Percentiles rank a stretch among this genome's conserved stretches.
Evolutionary conservation across 192 early-diverging fungal species (phyloP).

Genomic region (Coemansia sp.): DNA sequence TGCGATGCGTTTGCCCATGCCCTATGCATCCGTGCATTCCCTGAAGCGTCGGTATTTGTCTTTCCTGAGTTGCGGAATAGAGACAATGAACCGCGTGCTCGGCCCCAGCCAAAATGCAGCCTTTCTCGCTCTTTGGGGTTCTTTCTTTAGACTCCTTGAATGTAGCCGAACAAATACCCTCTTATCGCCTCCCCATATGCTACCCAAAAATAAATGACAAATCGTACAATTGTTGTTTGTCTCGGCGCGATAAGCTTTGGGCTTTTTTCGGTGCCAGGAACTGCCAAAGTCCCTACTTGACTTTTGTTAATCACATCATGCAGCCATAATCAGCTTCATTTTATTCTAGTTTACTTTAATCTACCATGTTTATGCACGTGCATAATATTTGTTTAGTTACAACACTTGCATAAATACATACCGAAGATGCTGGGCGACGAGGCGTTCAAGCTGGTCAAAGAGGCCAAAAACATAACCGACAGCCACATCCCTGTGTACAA

Average conservation of each 20-base stretch:
- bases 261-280: too few relatives aligned
- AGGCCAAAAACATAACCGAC: constrained; percentile 68
- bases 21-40: not conserved
- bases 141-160: not conserved
- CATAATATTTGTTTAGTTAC: not conserved
- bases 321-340: too few relatives aligned
- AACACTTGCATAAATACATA: not conserved
- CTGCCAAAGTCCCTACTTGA: too few relatives aligned
- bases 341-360: not conserved
- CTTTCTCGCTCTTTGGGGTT: too few relatives aligned
- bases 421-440: constrained; percentile 71
- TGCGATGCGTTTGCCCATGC: not conserved
- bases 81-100: too few relatives aligned
- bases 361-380: not conserved
- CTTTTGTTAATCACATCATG: too few relatives aligned
- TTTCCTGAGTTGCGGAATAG: not conserved
- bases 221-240: not conserved
- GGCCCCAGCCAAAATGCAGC: too few relatives aligned
- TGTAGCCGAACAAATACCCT: not conserved
- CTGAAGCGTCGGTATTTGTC: not conserved
- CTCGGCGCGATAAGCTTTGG: not conserved
- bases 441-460: constrained; percentile 71
- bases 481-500: constrained; percentile 77
- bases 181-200: not conserved
- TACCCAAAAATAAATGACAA: too few relatives aligned